phyloP scores from a whole-genome alignment of 306 rosid genomes.

The Rosa rugosa region DNA sequence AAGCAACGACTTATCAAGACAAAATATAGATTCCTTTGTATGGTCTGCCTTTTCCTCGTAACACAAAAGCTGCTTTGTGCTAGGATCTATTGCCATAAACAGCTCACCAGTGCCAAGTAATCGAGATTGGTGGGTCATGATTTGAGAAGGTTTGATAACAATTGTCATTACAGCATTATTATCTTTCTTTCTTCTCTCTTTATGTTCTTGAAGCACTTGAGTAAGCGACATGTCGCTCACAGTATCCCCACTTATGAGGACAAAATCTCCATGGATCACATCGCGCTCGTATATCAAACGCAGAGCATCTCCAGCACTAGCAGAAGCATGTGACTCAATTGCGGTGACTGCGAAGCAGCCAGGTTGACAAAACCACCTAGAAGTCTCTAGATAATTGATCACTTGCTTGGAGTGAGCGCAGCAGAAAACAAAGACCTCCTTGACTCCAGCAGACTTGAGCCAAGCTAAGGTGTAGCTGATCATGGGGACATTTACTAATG shows the following conservation, averaged over 20 bases:
- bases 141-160: slow-evolving; percentile 75
- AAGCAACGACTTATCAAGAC: slow-evolving; percentile 73
- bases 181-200: slow-evolving; percentile 87
- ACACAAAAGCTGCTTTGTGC: slow-evolving; percentile 76
- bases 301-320: slow-evolving; percentile 89
- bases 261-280: slow-evolving; percentile 96
- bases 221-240: slow-evolving; percentile 92
- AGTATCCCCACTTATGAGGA: slow-evolving; percentile 91
- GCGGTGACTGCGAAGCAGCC: slow-evolving; percentile 54
- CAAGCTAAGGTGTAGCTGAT: slow-evolving; percentile 79
- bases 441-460: slow-evolving; percentile 97
- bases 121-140: slow-evolving; percentile 65
- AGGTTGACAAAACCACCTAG: slow-evolving; percentile 73
- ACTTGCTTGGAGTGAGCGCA: slow-evolving; percentile 92
- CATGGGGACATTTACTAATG: slow-evolving; percentile 85
- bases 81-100: slow-evolving; percentile 84
- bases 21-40: slow-evolving; percentile 50
- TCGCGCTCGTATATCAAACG: slow-evolving; percentile 85
- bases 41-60: slow-evolving; percentile 79
- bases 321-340: slow-evolving; percentile 77
- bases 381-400: slow-evolving; percentile 64
- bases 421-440: slow-evolving; percentile 91
- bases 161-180: slow-evolving; percentile 92
- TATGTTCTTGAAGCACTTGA: slow-evolving; percentile 78
- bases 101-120: slow-evolving; percentile 88